A percentile compares a stretch with the other conserved stretches of the same genome.
Conservation (phyloP, 495 filamentous ascomycete genomes). For the Daldinia caldariorum region DNA sequence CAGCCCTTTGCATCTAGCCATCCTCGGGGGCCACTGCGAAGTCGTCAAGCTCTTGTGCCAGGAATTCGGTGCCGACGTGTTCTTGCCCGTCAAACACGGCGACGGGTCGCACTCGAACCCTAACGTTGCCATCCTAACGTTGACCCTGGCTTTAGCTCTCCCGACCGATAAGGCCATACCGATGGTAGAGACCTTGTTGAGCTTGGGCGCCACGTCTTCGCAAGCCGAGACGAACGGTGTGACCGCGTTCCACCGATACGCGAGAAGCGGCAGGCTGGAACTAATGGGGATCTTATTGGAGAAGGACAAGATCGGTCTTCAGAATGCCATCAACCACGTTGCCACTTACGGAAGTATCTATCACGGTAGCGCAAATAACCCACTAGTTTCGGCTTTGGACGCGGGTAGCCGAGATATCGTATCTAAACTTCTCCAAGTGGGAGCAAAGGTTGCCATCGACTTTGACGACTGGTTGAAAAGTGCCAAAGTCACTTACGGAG, state of each 20-base stretch:
- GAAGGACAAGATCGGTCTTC: conserved; percentile 67
- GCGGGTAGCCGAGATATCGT: conserved; percentile 49
- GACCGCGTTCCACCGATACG: conserved; percentile 67
- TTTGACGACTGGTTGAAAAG: conserved; percentile 59
- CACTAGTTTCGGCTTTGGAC: conserved; percentile 50
- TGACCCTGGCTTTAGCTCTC: conserved; percentile 68
- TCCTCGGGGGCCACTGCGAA: conserved; percentile 72
- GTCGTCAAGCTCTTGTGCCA: conserved; percentile 75
- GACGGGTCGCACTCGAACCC: conserved; percentile 56
- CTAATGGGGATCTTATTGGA: conserved; percentile 65
- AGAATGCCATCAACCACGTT: conserved; percentile 72
- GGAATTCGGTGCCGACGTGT: conserved; percentile 76
- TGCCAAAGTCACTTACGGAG: conserved; percentile 46
- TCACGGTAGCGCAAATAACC: conserved; percentile 49
- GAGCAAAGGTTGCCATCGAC: conserved; percentile 52
- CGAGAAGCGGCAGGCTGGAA: conserved; percentile 59
- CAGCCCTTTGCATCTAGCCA: conserved; percentile 79
- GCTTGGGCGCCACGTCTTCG: conserved; percentile 74
- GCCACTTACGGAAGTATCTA: conserved; percentile 41
- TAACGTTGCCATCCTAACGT: conserved; percentile 67
- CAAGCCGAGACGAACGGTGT: conserved; percentile 70
- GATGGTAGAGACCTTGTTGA: conserved; percentile 70
- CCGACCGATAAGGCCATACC: conserved; percentile 65
- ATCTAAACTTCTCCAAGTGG: conserved; percentile 54
- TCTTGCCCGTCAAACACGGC: conserved; percentile 72